phyloP scores from a whole-genome alignment of 768 basidiomycete species.

The Trametes coccinea region DNA sequence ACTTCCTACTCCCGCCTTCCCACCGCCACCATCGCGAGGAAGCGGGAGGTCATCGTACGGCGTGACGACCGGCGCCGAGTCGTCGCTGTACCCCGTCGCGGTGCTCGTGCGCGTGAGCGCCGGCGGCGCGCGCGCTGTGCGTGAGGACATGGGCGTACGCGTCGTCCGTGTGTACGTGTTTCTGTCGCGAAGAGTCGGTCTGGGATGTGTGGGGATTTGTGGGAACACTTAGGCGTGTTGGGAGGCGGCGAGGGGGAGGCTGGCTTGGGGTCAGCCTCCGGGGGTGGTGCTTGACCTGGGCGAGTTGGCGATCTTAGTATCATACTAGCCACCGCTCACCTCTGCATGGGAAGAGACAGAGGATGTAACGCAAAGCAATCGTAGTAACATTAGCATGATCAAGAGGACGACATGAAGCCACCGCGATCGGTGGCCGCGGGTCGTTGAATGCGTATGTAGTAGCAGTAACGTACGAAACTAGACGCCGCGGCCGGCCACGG shows the following conservation, averaged over 20 bases:
- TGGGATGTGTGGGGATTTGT: no score
- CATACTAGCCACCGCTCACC: not conserved
- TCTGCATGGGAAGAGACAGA: no score
- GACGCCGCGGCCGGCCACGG: not conserved
- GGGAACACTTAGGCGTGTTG: no score
- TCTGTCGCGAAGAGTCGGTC: no score
- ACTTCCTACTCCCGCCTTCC: not conserved
- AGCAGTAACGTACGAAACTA: not conserved
- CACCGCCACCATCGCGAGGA: not conserved
- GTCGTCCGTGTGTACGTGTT: not conserved
- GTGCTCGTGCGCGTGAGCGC: slow-evolving; percentile 11
- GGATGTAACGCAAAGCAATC: not conserved
- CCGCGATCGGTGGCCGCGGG: not conserved
- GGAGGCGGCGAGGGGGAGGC: not conserved
- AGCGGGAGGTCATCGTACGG: slow-evolving; percentile 8
- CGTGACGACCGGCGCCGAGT: slow-evolving; percentile 7
- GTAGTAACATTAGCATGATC: not conserved
- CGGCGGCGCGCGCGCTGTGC: not conserved
- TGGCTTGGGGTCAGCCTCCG: not conserved
- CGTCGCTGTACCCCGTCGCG: slow-evolving; percentile 7
- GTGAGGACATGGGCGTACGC: not conserved
- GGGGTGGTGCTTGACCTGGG: not conserved
- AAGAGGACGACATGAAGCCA: not conserved
- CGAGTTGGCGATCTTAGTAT: not conserved
- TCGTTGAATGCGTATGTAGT: not conserved